Base-by-base conservation (phyloP, 208 protist species). In the Phytomonas sp. region DNA sequence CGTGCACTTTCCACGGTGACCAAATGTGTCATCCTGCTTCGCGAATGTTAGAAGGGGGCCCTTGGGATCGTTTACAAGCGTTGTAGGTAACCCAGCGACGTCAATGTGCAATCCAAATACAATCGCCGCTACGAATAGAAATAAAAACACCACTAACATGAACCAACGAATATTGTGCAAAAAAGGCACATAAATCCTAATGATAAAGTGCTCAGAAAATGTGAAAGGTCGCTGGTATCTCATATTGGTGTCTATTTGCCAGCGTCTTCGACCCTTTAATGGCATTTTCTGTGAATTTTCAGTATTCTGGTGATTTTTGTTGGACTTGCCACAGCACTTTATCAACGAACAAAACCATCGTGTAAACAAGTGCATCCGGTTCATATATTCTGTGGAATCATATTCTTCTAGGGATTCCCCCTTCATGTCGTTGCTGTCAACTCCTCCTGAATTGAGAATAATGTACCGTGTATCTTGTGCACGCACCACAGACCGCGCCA, bases 191-290 rank as follows among this genome's bases (percentile, higher is more conserved):
- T 74, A 78, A 16, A 60, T 69, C 26, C 33, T 34, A 12, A 78
- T 60, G 34, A 87, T 31, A 32, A 84, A 62, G 67, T 69, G 76
- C 67, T 87, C 79, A 59, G 78, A 79, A 29, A 83, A 42, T 14
- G 74, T 80, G 72, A 80, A 87, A 32, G 69, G 76, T 7, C 45
- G 45, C 60, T 87, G 74, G 8, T 70, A 66, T 63, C 74, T 76
- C 33, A 82, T 70, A 33, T 74, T 72, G 19, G 76, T 71, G 7
- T 34, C 26, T 69, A 83, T 76, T 49, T 81, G 52, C 0, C 82
- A 74, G 37, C 65, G 32, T 72, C 75, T 77, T 32, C 78, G 78
- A 64, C 79, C 37, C 40, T 83, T 79, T 5, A 69, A 56, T 26
- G 26, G 0, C 19, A 19, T 26, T 56, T 23, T 56, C 6, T 11